These are phyloP conservation scores for Termitomyces sp. DNA, from an alignment of 768 basidiomycete species.

Conservation along the genomic window DNA sequence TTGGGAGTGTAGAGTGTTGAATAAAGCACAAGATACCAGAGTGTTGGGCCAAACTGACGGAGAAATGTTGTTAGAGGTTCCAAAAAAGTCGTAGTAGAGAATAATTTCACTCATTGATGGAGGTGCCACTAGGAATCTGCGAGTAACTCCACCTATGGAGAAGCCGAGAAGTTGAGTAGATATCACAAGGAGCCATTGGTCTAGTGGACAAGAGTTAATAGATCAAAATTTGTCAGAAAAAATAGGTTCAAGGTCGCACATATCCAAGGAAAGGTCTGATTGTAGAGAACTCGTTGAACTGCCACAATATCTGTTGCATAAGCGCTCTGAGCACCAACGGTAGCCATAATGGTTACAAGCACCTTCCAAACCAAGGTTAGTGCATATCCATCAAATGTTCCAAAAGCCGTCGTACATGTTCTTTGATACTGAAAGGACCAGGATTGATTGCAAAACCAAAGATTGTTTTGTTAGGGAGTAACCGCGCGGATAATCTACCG, in stretches of 20 bases:
- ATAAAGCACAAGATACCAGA: conserved; percentile 63
- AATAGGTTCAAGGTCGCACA: conserved; percentile 19
- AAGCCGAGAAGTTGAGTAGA: conserved; percentile 70
- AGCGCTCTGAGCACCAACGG: conserved; percentile 47
- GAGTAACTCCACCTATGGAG: conserved; percentile 48
- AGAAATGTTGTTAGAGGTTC: not conserved
- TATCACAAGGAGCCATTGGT: conserved; percentile 59
- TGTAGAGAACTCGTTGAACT: conserved; percentile 67
- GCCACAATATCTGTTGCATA: conserved; percentile 71
- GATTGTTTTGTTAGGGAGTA: conserved; percentile 45
- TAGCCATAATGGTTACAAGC: conserved; percentile 62
- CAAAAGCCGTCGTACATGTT: conserved; percentile 25
- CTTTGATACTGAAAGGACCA: conserved; percentile 75
- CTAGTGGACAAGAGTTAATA: conserved; percentile 16
- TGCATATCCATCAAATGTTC: not conserved
- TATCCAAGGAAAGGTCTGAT: conserved; percentile 47
- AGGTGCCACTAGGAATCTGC: conserved; percentile 60
- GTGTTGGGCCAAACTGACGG: conserved; percentile 67
- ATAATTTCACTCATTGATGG: conserved; percentile 51
- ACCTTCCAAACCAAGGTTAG: conserved; percentile 28
- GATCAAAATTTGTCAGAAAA: not conserved
- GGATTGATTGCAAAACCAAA: conserved; percentile 65
- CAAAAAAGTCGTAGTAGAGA: not conserved
- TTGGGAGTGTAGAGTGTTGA: conserved; percentile 69
- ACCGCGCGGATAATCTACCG: conserved; percentile 60